These are phyloP conservation scores for Pythium phragmitis DNA, from an alignment of 352 stramenopile species.

Conservation along the genomic window DNA sequence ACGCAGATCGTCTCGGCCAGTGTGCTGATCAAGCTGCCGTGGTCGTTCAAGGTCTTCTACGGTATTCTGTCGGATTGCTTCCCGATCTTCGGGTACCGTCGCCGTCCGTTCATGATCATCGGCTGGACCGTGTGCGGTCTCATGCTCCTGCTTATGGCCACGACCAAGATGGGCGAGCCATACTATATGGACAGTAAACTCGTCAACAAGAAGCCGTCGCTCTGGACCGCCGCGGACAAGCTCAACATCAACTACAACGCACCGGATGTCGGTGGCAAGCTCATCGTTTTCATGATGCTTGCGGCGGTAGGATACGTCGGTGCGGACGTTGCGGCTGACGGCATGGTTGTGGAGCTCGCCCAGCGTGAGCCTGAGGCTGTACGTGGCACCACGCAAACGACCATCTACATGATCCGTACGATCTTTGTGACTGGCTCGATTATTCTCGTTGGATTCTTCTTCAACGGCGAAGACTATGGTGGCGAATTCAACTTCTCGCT, in stretches of 20 bases:
- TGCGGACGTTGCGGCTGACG: constrained; percentile 24
- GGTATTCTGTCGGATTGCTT: constrained; percentile 19
- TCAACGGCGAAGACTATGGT: constrained; percentile 28
- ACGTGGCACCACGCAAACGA: constrained; percentile 29
- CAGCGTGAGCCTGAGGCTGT: constrained; percentile 26
- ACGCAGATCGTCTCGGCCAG: constrained; percentile 10
- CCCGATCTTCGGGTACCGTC: constrained; percentile 21
- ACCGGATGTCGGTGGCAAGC: constrained; percentile 6
- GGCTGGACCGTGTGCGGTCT: constrained; percentile 13
- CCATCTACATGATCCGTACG: constrained; percentile 23
- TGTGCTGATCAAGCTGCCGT: constrained; percentile 12
- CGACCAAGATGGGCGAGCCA: constrained; percentile 4
- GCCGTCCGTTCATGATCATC: constrained; percentile 23
- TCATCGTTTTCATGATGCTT: constrained; percentile 21
- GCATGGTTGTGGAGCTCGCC: constrained; percentile 23
- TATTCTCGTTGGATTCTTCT: constrained; percentile 16
- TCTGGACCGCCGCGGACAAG: not conserved
- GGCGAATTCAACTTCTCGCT: constrained; percentile 15
- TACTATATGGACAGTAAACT: constrained; percentile 13
- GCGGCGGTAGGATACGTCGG: constrained; percentile 27
- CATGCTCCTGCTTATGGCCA: constrained; percentile 13
- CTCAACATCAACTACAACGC: constrained; percentile 12
- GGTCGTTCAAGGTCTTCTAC: constrained; percentile 26
- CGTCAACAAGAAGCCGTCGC: not conserved
- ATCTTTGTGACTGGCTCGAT: constrained; percentile 14